Evolutionary conservation across 78 protist genomes (phyloP).

Genomic region (Cavenderia fasciculata): DNA sequence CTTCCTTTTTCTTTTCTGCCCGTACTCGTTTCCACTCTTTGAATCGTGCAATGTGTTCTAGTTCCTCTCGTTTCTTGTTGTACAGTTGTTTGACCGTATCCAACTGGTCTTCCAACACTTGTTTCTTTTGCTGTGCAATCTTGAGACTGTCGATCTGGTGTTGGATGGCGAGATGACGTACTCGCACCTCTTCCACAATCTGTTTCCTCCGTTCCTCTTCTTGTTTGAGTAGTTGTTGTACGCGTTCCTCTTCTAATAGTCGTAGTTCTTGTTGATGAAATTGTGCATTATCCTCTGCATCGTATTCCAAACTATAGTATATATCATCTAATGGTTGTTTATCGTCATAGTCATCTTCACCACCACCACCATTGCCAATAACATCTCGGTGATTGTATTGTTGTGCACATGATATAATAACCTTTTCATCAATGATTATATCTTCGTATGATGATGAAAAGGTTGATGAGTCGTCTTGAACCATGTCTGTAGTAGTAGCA

Average conservation of each 20-base stretch:
- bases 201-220: not conserved
- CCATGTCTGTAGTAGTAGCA: too few relatives aligned
- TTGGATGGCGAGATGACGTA: not conserved
- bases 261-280: too few relatives aligned
- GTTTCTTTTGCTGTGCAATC: not conserved
- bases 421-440: too few relatives aligned
- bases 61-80: not conserved
- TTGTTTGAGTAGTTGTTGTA: not conserved
- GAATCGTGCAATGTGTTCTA: not conserved
- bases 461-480: too few relatives aligned
- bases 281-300: slow-evolving; percentile 24
- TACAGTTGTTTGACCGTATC: not conserved
- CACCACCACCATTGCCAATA: not conserved
- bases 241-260: not conserved
- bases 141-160: not conserved
- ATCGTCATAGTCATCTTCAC: not conserved
- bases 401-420: too few relatives aligned
- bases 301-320: slow-evolving; percentile 53
- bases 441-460: too few relatives aligned
- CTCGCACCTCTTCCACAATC: not conserved
- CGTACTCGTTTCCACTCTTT: not conserved
- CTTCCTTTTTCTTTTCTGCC: not conserved
- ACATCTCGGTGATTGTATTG: too few relatives aligned
- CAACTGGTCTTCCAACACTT: not conserved
- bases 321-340: slow-evolving; percentile 30